Base-by-base conservation (phyloP, 1,284 basidiomycete species). In the Acaromyces ingoldii region DNA sequence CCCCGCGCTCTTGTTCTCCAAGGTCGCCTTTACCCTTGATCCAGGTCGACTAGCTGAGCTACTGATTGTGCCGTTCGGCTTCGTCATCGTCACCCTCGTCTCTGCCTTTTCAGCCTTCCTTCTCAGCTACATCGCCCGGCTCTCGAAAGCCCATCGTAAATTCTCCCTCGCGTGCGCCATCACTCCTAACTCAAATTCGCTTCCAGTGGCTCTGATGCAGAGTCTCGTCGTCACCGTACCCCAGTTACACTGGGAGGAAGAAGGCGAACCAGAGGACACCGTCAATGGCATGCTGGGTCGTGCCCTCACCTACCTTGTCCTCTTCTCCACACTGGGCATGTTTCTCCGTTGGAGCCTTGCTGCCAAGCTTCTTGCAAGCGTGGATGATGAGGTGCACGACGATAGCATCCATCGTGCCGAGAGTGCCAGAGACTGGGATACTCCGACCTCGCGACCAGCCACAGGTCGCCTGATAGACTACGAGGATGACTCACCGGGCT, bases 321-420 rank as follows among this genome's bases (percentile, higher is more conserved):
- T 95, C 17, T 92, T 91, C 75, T 91, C 88, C 55, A 95, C 91
- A 0, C 81, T 96, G 37, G 91, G 91, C 51, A 95, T 93, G 89
- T 74, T 79, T 34, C 65, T 77, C 11, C 74, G 78, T 13, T 79
- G 78, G 78, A 76, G 72, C 26, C 60, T 78, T 40, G 78, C 76
- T 3, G 77, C 78, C 10, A 63, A 71, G n/a, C 70, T 79, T 9
- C 62, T 79, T 17, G 68, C 71, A 36, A 63, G 60, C n/a, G 73
- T 73, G 11, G 76, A 77, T 9, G 76, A 76, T 28, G 41, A 53
- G 6, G 50, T 48, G 25, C 40, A 46, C 17, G 40, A 45, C 19
- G 33, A 41, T 2, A 33, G 28, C 22, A 21, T 19, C 9, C 3
- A 11, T 10, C 29, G n/a, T 19, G 10, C 15, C 28, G 22, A 44